Conservation (phyloP, 2,329 filamentous ascomycete genomes). For the Coniella lustricola region DNA sequence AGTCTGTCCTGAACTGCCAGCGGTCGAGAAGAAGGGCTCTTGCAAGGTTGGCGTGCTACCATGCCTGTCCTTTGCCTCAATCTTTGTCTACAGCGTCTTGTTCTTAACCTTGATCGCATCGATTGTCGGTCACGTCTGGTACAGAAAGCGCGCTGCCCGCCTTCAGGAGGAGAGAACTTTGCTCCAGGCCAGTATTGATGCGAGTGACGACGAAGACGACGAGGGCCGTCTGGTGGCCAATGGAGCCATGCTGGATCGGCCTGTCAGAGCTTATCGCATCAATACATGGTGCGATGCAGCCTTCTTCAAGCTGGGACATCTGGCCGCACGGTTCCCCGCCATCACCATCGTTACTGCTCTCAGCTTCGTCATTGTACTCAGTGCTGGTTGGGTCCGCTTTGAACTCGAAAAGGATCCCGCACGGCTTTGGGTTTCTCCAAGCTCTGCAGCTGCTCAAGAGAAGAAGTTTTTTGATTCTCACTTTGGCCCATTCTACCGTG, state of each 20-base stretch:
- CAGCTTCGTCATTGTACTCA: slow-evolving; percentile 70
- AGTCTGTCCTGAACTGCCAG: slow-evolving; percentile 76
- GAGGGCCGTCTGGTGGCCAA: slow-evolving; percentile 78
- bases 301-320: slow-evolving; percentile 74
- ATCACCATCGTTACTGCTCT: slow-evolving; percentile 74
- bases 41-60: slow-evolving; percentile 86
- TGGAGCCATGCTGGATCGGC: slow-evolving; percentile 69
- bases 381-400: slow-evolving; percentile 82
- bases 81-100: slow-evolving; percentile 75
- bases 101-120: slow-evolving; percentile 60
- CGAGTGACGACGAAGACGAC: slow-evolving; percentile 81
- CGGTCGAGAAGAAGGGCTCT: slow-evolving; percentile 59
- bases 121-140: slow-evolving; percentile 68
- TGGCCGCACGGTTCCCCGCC: slow-evolving; percentile 74
- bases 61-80: slow-evolving; percentile 87
- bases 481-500: slow-evolving; percentile 93
- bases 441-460: slow-evolving; percentile 82
- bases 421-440: slow-evolving; percentile 91
- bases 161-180: slow-evolving; percentile 79
- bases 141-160: slow-evolving; percentile 63
- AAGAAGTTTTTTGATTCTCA: slow-evolving; percentile 89
- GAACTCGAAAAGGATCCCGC: slow-evolving; percentile 87
- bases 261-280: slow-evolving; percentile 70
- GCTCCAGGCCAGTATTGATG: slow-evolving; percentile 58
- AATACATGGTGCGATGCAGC: slow-evolving; percentile 75